A percentile compares a stretch with the other conserved stretches of the same genome.
Evolutionary conservation across 768 basidiomycete genomes (phyloP).

Genomic region (Podaxis sp.): DNA sequence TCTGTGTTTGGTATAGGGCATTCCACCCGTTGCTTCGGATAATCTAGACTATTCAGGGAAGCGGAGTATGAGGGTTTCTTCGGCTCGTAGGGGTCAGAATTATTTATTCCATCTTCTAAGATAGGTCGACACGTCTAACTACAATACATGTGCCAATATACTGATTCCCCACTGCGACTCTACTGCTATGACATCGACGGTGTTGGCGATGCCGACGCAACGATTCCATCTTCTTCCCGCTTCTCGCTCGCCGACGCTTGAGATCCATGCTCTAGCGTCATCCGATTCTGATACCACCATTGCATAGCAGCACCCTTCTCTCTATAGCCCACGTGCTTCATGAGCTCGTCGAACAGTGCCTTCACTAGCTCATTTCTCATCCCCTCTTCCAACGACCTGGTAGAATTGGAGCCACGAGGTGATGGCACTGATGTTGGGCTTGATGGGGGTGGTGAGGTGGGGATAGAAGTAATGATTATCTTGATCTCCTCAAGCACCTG

Average conservation of each 20-base stretch:
- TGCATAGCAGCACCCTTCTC: constrained; percentile 63
- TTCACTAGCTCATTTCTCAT: constrained; percentile 44
- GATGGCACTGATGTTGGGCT: constrained; percentile 10
- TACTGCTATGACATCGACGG: too few species aligned
- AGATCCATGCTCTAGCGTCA: constrained; percentile 2
- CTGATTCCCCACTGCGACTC: too few species aligned
- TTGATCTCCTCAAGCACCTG: constrained; percentile 48
- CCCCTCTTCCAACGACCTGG: constrained; percentile 10
- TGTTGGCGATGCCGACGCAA: not conserved
- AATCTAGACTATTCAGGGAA: too few species aligned
- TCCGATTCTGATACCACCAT: constrained; percentile 66
- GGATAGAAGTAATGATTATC: constrained; percentile 24
- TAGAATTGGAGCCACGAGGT: not conserved
- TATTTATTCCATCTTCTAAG: too few species aligned
- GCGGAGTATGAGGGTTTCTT: too few species aligned
- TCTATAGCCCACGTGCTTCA: constrained; percentile 59
- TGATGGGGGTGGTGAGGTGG: constrained; percentile 17
- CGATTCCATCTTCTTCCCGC: too few species aligned
- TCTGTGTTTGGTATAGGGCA: too few species aligned
- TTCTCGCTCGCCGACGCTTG: not conserved
- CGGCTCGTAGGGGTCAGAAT: too few species aligned
- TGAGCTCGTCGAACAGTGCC: constrained; percentile 59
- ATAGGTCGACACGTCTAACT: too few species aligned
- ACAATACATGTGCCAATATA: too few species aligned
- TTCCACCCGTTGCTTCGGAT: too few species aligned